Conservation (phyloP, 1,284 basidiomycete genomes). For the Inonotus obliquus region DNA sequence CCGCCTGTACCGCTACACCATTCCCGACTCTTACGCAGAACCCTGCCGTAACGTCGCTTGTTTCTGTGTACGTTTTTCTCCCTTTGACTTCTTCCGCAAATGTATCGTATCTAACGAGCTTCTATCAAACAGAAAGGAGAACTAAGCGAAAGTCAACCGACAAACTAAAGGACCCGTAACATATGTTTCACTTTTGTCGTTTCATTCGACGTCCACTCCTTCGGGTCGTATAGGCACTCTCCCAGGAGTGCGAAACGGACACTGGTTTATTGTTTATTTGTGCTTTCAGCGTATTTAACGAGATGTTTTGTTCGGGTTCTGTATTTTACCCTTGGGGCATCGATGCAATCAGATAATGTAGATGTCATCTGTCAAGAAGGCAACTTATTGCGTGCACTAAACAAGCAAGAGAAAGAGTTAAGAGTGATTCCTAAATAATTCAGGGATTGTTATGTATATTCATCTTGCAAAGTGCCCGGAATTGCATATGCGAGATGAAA, state of each 20-base stretch:
- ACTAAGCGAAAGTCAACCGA: neutral
- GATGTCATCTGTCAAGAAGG: too few relatives aligned
- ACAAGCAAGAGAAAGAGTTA: too few relatives aligned
- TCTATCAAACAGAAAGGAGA: neutral
- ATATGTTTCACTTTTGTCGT: neutral
- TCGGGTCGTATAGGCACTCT: neutral
- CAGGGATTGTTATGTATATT: too few relatives aligned
- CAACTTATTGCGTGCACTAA: too few relatives aligned
- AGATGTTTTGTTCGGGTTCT: too few relatives aligned
- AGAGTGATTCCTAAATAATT: too few relatives aligned
- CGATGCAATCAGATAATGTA: too few relatives aligned
- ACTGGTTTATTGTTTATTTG: neutral
- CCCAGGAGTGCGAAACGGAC: neutral
- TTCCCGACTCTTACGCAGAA: constrained; percentile 18
- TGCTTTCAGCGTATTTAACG: neutral
- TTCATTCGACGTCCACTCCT: neutral
- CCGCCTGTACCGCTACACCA: constrained; percentile 14
- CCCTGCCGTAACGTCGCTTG: constrained; percentile 14
- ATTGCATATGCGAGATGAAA: too few relatives aligned
- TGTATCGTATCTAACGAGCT: neutral
- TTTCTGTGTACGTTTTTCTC: constrained; percentile 13
- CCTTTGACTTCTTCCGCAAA: neutral
- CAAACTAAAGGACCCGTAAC: neutral
- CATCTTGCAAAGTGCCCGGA: too few relatives aligned
- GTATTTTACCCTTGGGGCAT: too few relatives aligned